Evolutionary conservation across 2,329 filamentous ascomycete species (phyloP).

Genomic region (Curvularia hawaiiensis): DNA sequence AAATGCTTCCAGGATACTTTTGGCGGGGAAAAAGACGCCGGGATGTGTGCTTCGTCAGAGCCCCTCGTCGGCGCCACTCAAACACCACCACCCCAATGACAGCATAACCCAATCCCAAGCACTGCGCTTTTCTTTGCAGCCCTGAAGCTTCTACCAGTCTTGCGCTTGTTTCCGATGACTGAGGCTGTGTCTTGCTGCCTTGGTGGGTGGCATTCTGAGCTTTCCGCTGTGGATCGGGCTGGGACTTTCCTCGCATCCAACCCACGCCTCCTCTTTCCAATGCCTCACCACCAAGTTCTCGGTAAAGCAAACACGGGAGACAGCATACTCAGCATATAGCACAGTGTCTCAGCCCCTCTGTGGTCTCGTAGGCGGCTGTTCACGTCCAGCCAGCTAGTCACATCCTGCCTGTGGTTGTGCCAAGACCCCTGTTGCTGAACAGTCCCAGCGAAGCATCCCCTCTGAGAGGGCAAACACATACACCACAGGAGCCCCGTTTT

Average conservation of each 20-base stretch:
- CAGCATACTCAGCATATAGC: not conserved
- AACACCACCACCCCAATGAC: not conserved
- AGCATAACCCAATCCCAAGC: not conserved
- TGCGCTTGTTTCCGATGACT: not conserved
- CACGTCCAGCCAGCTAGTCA: not conserved
- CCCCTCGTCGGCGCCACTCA: not conserved
- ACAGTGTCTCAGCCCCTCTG: not conserved
- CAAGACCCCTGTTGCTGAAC: not conserved
- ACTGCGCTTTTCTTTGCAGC: not conserved
- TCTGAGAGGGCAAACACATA: not conserved
- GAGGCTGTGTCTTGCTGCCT: not conserved
- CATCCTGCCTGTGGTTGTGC: not conserved
- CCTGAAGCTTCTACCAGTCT: not conserved
- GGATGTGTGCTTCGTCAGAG: not conserved
- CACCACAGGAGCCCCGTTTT: not conserved
- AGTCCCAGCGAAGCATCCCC: not conserved
- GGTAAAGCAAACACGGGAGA: not conserved
- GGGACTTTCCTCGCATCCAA: not conserved
- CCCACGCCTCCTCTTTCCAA: not conserved
- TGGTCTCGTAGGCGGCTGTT: not conserved
- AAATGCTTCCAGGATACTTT: not conserved
- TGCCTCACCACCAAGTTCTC: not conserved
- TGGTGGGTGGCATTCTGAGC: not conserved
- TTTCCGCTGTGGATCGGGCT: not conserved
- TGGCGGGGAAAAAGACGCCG: constrained; percentile 1